Evolutionary conservation across 116 monocot genomes (phyloP), one percentile per base, ranked within the genome.

Genomic region (Posidonia oceanica): DNA sequence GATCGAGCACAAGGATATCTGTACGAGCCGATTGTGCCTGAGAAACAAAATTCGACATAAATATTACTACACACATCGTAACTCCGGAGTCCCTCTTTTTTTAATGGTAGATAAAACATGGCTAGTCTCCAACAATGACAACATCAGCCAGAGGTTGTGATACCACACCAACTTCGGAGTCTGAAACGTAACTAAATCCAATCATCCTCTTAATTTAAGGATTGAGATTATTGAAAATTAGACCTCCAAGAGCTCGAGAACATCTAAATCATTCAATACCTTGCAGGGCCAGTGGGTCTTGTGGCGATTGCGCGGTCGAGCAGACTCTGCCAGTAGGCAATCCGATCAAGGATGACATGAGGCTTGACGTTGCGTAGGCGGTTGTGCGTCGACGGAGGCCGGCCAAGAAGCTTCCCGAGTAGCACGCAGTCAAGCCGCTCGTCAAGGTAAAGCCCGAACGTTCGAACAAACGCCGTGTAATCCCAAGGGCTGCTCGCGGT

Each of bases 381-480:
- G 75, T 22, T 61, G 15, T 20, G 62, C 8, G 44, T 18, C 10
- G 72, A 17, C 39, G 21, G 44, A 18, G 76, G 63, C 15, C 74
- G 80, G 12, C 63, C 58, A 42, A 61, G 61, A 41, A 83, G 76
- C 69, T 84, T 79, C 20, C 85, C 87, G 17, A 65, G 54, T 39
- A 83, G 41, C 37, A 64, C 66, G 36, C 71, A 80, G n/a, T 86
- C 75, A 18, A 89, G 83, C 0, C 91, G 84, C 52, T 78, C 64
- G 41, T 85, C 83, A 7, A 91, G 80, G 83, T 82, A 91, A 62
- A 73, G 74, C 4, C 84, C 87, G 73, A 71, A 77, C 15, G 85
- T 80, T 61, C 87, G 84, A n/a, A 91, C 87, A 60, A 85, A 91
- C 54, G 82, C 82, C 0, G 87, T 79, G 83, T 74, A 91, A 75